phyloP scores from a whole-genome alignment of 148 eudicot genomes.

The Tetragonia tetragonoides region DNA sequence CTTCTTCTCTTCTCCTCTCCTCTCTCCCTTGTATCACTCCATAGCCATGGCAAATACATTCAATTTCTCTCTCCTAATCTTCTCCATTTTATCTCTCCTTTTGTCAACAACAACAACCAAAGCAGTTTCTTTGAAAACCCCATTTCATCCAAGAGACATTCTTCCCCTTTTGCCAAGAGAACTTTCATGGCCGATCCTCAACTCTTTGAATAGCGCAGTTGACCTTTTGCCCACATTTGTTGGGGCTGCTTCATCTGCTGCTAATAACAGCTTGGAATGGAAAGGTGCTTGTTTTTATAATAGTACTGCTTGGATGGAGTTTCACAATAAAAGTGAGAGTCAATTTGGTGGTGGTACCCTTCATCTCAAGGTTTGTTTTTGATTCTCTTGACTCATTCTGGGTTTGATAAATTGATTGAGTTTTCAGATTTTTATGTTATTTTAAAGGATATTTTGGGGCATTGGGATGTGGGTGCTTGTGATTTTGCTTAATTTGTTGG shows the following conservation, averaged over 20 bases:
- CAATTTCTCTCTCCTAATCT: constrained; percentile 1
- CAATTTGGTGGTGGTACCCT: constrained; percentile 82
- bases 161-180: constrained; percentile 60
- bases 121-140: constrained; percentile 10
- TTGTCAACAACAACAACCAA: not conserved
- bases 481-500: not conserved
- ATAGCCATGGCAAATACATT: not conserved
- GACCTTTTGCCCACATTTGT: constrained; percentile 85
- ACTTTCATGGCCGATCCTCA: constrained; percentile 64
- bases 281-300: constrained; percentile 92
- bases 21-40: not conserved
- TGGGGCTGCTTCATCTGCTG: constrained; percentile 50
- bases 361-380: constrained; percentile 65
- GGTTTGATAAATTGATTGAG: not conserved
- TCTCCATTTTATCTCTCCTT: not conserved
- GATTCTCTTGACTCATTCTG: not conserved
- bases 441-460: not conserved
- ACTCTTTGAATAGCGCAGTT: constrained; percentile 45
- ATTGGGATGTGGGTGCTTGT: not conserved
- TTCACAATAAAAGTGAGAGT: constrained; percentile 52
- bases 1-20: not conserved
- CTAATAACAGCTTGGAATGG: constrained; percentile 57
- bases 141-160: constrained; percentile 44
- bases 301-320: constrained; percentile 84
- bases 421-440: not conserved